Conservation (phyloP, 202 grass and related monocot species). For the Panicum hallii region DNA sequence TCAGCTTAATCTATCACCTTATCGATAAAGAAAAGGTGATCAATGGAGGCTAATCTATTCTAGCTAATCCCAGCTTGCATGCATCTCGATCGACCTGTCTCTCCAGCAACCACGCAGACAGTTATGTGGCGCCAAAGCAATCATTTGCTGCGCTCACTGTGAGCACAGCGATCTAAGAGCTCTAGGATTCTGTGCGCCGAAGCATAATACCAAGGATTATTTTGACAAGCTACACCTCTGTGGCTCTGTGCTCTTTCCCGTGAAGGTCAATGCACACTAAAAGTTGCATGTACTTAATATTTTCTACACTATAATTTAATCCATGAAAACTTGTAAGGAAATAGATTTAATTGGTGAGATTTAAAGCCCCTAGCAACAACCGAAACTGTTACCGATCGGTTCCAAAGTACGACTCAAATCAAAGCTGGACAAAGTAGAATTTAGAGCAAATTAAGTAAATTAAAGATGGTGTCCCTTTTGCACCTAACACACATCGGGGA, state of each 20-base stretch:
- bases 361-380: not conserved
- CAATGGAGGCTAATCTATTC: conserved; percentile 8
- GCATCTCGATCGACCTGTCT: not conserved
- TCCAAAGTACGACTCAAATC: conserved; percentile 4
- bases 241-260: not conserved
- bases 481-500: not conserved
- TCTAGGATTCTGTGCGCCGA: conserved; percentile 41
- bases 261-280: not conserved
- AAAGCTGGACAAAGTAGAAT: not conserved
- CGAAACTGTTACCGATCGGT: not conserved
- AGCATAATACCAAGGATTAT: not conserved
- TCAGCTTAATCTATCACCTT: conserved; percentile 27
- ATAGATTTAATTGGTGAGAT: not conserved
- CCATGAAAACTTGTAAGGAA: no score
- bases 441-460: not conserved
- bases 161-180: conserved; percentile 33
- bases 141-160: conserved; percentile 54
- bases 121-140: conserved; percentile 55
- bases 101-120: conserved; percentile 26
- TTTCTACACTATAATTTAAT: no score
- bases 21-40: conserved; percentile 33
- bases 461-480: not conserved
- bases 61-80: not conserved
- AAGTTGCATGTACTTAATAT: no score
- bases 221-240: not conserved